Evolutionary conservation across 768 basidiomycete genomes (phyloP).

Genomic region (Xerocomellus amylosporus): DNA sequence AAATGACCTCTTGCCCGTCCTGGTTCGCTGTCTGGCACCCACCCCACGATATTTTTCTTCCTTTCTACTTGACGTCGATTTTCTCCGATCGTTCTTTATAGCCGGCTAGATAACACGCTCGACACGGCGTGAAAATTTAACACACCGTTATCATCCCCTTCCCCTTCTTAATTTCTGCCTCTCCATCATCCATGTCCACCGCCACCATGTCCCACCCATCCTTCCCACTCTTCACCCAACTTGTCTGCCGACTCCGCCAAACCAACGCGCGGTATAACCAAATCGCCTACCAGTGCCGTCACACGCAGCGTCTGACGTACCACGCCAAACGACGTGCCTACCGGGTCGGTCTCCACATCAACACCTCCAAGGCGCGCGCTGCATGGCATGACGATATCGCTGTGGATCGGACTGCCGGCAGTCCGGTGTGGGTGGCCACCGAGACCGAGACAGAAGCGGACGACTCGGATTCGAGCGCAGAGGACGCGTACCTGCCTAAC

Average conservation of each 20-base stretch:
- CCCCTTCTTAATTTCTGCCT: not conserved
- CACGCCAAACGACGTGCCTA: slow-evolving; percentile 51
- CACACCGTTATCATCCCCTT: not conserved
- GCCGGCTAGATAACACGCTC: not conserved
- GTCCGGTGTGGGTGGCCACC: not conserved
- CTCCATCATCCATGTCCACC: not conserved
- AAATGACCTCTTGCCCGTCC: not conserved
- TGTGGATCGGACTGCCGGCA: not conserved
- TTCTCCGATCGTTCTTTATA: not conserved
- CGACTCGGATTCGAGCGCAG: not conserved
- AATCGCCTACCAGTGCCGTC: slow-evolving; percentile 40
- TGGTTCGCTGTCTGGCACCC: slow-evolving; percentile 17
- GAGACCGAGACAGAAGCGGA: not conserved
- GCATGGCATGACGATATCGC: slow-evolving; percentile 31
- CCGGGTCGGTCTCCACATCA: slow-evolving; percentile 43
- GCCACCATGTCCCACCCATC: slow-evolving; percentile 9
- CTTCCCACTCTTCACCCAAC: slow-evolving; percentile 30
- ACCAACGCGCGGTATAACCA: slow-evolving; percentile 43
- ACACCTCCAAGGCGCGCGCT: slow-evolving; percentile 38
- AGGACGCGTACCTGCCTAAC: not conserved
- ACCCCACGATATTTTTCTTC: not conserved
- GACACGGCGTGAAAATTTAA: not conserved
- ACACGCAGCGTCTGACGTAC: slow-evolving; percentile 34
- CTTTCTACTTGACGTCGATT: not conserved
- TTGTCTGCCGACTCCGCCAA: slow-evolving; percentile 40